phyloP scores from a whole-genome alignment of 140 eudicot genomes.

The Cichorium intybus region DNA sequence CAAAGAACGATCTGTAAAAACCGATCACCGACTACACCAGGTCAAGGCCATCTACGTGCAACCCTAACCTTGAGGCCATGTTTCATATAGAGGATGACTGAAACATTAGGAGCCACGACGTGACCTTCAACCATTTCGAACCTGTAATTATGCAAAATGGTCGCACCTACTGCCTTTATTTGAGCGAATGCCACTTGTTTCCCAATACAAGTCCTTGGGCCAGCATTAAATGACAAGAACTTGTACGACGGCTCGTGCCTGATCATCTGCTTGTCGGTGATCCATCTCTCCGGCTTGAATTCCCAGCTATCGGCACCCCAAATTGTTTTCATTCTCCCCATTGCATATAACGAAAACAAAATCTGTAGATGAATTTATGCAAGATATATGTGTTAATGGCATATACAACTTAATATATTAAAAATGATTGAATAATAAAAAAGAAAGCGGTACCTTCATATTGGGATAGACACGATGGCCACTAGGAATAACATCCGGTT shows the following conservation, averaged over 20 bases:
- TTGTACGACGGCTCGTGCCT: slow-evolving; percentile 63
- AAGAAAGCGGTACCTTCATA: slow-evolving; percentile 31
- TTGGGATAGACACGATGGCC: slow-evolving; percentile 58
- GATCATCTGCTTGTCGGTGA: slow-evolving; percentile 38
- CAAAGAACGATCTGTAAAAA: too few species aligned
- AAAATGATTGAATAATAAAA: too few species aligned
- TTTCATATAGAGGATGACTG: slow-evolving; percentile 63
- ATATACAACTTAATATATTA: too few species aligned
- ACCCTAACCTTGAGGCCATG: slow-evolving; percentile 61
- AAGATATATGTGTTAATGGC: too few species aligned
- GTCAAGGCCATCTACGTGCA: slow-evolving; percentile 37
- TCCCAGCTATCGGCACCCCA: slow-evolving; percentile 74
- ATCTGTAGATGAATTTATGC: slow-evolving; percentile 11
- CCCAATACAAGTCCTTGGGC: slow-evolving; percentile 80
- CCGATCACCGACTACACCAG: background rate
- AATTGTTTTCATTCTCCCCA: slow-evolving; percentile 63
- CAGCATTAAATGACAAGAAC: slow-evolving; percentile 71
- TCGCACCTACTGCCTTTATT: slow-evolving; percentile 57
- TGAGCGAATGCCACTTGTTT: slow-evolving; percentile 62
- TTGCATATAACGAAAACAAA: slow-evolving; percentile 48
- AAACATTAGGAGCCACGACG: slow-evolving; percentile 46
- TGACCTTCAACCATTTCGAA: slow-evolving; percentile 51
- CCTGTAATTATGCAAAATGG: slow-evolving; percentile 42
- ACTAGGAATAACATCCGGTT: slow-evolving; percentile 58
- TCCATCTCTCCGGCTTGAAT: slow-evolving; percentile 81